Evolutionary conservation across 768 basidiomycete species (phyloP).

Genomic region (Tubosaeta brunneosetosa): DNA sequence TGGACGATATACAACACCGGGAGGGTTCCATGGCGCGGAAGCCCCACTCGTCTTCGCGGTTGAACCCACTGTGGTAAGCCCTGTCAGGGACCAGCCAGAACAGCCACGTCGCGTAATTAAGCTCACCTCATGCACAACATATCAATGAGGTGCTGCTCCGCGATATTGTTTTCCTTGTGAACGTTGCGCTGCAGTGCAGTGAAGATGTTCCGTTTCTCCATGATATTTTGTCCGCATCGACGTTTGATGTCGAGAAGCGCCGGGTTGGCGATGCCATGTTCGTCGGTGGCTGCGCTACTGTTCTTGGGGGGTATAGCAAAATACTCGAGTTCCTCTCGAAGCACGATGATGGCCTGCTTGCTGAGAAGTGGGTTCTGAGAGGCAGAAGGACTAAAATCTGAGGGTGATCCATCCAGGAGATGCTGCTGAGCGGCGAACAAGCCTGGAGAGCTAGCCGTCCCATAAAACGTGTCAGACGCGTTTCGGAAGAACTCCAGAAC

Average conservation of each 20-base stretch:
- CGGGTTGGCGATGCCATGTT: constrained; percentile 75
- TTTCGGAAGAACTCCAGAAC: constrained; percentile 89
- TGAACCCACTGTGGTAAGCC: constrained; percentile 62
- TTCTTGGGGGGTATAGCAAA: constrained; percentile 88
- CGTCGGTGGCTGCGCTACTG: constrained; percentile 60
- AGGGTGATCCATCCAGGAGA: constrained; percentile 58
- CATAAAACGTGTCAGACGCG: constrained; percentile 90
- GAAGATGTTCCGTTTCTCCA: constrained; percentile 90
- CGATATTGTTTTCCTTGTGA: constrained; percentile 98
- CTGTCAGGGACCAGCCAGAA: constrained; percentile 8
- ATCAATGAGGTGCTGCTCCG: constrained; percentile 98
- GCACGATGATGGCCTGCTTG: constrained; percentile 97
- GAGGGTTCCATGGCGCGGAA: constrained; percentile 94
- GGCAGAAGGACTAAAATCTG: constrained; percentile 57
- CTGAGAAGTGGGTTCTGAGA: constrained; percentile 88
- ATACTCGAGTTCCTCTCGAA: constrained; percentile 97
- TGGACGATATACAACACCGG: constrained; percentile 96
- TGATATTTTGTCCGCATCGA: constrained; percentile 80
- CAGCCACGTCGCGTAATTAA: constrained; percentile 1
- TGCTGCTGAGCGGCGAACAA: constrained; percentile 76
- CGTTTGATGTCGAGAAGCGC: constrained; percentile 76
- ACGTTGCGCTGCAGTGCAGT: constrained; percentile 98
- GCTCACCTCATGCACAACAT: constrained; percentile 98
- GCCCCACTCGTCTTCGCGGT: constrained; percentile 98
- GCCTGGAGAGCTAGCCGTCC: constrained; percentile 66